Evolutionary conservation across 495 filamentous ascomycete genomes (phyloP).

Genomic region (Melanomma pulvis-pyrius): DNA sequence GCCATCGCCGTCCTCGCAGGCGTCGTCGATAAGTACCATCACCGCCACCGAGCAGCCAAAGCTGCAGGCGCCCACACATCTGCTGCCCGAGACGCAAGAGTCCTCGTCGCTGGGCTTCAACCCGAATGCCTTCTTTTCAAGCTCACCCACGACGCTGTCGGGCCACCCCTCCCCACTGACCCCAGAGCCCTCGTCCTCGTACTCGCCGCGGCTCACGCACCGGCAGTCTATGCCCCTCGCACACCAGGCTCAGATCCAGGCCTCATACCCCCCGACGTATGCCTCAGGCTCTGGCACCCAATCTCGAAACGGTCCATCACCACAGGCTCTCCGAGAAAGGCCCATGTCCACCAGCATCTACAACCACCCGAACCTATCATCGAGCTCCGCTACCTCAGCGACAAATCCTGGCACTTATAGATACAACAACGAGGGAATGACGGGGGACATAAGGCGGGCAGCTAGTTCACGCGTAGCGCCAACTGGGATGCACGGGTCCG

Average conservation of each 20-base stretch:
- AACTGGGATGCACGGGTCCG: slow-evolving; percentile 63
- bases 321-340: slow-evolving; percentile 9
- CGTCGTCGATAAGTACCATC: slow-evolving; percentile 39
- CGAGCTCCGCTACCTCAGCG: slow-evolving; percentile 35
- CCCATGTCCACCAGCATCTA: slow-evolving; percentile 46
- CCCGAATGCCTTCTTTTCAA: slow-evolving; percentile 44
- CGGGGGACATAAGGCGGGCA: slow-evolving; percentile 59
- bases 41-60: slow-evolving; percentile 35
- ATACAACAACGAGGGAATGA: slow-evolving; percentile 44
- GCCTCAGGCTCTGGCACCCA: slow-evolving; percentile 21
- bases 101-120: slow-evolving; percentile 46
- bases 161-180: slow-evolving; percentile 22
- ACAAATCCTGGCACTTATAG: slow-evolving; percentile 43
- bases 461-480: slow-evolving; percentile 65
- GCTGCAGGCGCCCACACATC: slow-evolving; percentile 3
- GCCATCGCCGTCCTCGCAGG: slow-evolving; percentile 21
- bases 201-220: slow-evolving; percentile 33
- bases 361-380: slow-evolving; percentile 46
- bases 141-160: slow-evolving; percentile 20
- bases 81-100: slow-evolving; percentile 32
- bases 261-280: slow-evolving; percentile 54
- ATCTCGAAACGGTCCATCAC: slow-evolving; percentile 26
- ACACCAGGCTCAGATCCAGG: slow-evolving; percentile 43
- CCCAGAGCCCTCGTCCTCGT: slow-evolving; percentile 14
- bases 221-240: slow-evolving; percentile 45